A percentile compares a stretch with the other conserved stretches of the same genome.
Evolutionary conservation across 345 rosid species (phyloP).

Genomic region (Adansonia digitata): DNA sequence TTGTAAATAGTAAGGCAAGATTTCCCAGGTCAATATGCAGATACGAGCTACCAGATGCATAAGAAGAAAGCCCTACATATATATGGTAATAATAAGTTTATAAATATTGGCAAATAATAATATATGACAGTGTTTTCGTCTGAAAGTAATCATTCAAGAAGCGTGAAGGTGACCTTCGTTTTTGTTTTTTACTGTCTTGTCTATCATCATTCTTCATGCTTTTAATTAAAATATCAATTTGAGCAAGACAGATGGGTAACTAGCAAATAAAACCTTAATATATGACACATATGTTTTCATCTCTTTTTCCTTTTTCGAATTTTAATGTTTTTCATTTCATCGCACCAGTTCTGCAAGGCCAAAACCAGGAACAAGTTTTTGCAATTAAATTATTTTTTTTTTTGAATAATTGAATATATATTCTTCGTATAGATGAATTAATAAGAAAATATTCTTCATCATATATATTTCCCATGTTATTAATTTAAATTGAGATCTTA

Average conservation of each 20-base stretch:
- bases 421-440: background rate
- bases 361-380: background rate
- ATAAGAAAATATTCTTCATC: background rate
- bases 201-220: background rate
- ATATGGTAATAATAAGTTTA: background rate
- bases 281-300: background rate
- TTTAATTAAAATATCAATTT: too few relatives aligned
- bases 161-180: background rate
- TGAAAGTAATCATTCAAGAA: background rate
- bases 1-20: background rate
- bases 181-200: background rate
- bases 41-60: background rate
- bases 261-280: background rate
- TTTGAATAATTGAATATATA: too few relatives aligned
- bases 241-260: too few relatives aligned
- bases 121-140: background rate
- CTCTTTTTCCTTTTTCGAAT: background rate
- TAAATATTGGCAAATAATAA: background rate
- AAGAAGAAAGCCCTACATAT: background rate
- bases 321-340: background rate
- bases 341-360: background rate
- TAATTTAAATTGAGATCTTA: background rate
- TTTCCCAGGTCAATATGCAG: background rate
- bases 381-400: background rate
- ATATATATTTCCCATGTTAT: background rate